phyloP scores from a whole-genome alignment of 1,139 yeast genomes.

The Magnusiomyces fungicola region DNA sequence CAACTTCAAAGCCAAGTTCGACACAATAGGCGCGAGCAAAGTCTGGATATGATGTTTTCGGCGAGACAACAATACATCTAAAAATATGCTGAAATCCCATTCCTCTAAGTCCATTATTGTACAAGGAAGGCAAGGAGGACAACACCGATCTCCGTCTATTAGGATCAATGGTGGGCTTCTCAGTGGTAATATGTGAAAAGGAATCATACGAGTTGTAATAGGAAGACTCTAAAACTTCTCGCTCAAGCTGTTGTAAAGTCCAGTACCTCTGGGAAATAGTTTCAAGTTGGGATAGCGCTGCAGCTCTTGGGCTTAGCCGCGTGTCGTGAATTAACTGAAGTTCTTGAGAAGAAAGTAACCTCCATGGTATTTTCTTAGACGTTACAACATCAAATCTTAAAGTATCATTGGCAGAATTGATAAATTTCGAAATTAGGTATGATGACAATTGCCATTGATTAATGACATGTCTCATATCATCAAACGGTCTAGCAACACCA shows the following conservation, averaged over 20 bases:
- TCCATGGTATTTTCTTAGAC: neutral
- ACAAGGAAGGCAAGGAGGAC: too few relatives aligned
- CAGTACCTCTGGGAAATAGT: slow-evolving; percentile 16
- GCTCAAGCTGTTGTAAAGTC: slow-evolving; percentile 18
- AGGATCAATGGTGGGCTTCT: too few relatives aligned
- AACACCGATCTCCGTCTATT: too few relatives aligned
- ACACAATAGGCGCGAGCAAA: slow-evolving; percentile 25
- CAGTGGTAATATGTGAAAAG: too few relatives aligned
- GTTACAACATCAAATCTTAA: too few relatives aligned
- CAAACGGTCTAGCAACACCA: slow-evolving; percentile 23
- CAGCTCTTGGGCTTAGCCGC: neutral
- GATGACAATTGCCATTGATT: slow-evolving; percentile 19
- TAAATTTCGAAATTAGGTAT: neutral
- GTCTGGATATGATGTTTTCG: slow-evolving; percentile 21
- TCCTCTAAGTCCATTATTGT: too few relatives aligned
- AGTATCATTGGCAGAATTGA: too few relatives aligned
- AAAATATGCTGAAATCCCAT: slow-evolving; percentile 20
- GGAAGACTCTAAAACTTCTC: slow-evolving; percentile 18
- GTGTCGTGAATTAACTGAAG: slow-evolving; percentile 2
- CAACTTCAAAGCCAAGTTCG: slow-evolving; percentile 24
- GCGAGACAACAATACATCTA: slow-evolving; percentile 22
- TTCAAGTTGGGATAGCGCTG: slow-evolving; percentile 5
- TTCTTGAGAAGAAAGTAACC: neutral
- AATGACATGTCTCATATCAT: slow-evolving; percentile 18
- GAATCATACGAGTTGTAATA: too few relatives aligned